Evolutionary conservation across 2,329 filamentous ascomycete species (phyloP).

Genomic region (Paraphoma sp.): DNA sequence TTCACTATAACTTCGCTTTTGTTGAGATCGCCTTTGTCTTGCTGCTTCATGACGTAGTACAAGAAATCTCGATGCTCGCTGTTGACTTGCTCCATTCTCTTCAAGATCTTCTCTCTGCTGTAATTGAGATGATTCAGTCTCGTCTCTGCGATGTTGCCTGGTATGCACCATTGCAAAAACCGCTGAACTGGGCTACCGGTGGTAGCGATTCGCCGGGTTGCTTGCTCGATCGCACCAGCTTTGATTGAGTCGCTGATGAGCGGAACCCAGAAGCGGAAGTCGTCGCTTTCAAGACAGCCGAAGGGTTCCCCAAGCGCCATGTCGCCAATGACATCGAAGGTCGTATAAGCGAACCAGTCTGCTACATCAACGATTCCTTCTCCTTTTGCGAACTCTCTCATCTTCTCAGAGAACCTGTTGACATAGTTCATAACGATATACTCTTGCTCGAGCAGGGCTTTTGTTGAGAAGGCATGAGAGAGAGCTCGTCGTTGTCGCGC

Average conservation of each 20-base stretch:
- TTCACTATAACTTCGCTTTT: constrained; percentile 25
- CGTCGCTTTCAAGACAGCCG: constrained; percentile 21
- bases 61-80: constrained; percentile 25
- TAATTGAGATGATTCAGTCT: constrained; percentile 23
- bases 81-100: constrained; percentile 21
- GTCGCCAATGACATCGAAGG: constrained; percentile 46
- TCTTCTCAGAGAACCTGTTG: constrained; percentile 7
- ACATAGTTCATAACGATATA: constrained; percentile 27
- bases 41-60: constrained; percentile 24
- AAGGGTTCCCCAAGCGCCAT: constrained; percentile 59
- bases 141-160: constrained; percentile 10
- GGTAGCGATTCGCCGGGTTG: constrained; percentile 17
- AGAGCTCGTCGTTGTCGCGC: constrained; percentile 29
- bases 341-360: constrained; percentile 23
- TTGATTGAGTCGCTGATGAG: constrained; percentile 25
- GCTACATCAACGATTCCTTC: constrained; percentile 17
- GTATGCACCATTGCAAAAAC: constrained; percentile 24
- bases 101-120: constrained; percentile 28
- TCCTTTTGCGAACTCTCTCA: constrained; percentile 5
- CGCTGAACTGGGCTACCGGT: constrained; percentile 21
- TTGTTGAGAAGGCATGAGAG: constrained; percentile 45
- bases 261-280: constrained; percentile 27
- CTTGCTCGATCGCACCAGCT: constrained; percentile 24
- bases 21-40: constrained; percentile 24
- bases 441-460: constrained; percentile 49